Base-by-base conservation (phyloP, 2,329 filamentous ascomycete genomes). In the Calonectria fujianensis region DNA sequence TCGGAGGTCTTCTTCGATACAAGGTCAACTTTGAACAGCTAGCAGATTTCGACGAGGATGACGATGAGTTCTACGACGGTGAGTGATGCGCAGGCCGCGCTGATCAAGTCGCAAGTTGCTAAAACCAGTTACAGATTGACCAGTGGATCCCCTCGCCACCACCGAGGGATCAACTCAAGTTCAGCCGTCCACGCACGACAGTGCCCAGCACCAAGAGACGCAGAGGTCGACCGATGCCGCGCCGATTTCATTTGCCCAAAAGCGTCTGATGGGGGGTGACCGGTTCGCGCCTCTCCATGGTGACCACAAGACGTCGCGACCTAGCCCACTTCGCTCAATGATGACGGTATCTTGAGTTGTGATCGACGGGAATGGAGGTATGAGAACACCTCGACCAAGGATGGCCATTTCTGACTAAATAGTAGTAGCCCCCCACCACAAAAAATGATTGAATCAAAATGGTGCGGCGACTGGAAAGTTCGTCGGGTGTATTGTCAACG, bases 1-100 rank as follows among this genome's bases (percentile, higher is more conserved):
- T 99, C 82, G 97, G 97, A 80, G 96, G 96, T 78, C 94, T 99
- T 83, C 93, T 99, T 85, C 96, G 97, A 82, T 99, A 99, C 93
- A 98, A 98, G 90, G 95, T 99, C 90, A 99, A 99, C 90, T 99
- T 99, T 89, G 97, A 99, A 89, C 97, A 99, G 88, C 91, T 99
- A 87, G 94, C 94, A 86, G 97, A 98, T 86, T 91, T 94, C 83
- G 96, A 98, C 86, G 94, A 97, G 85, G 94, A 96, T 87, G 96
- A 98, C 85, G 96, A 96, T 87, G 96, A 96, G 87, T 98, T 98
- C 90, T 98, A 98, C 89, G 91, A 92, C 87, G 90, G 89, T 89
- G 81, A 82, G 85, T 77, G 50, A 31, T 54, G 27, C 2, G n/a
- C 24, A 32, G 18, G 13, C 24, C 9, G 18, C 14, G 11, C 18